Conservation (phyloP, 1,284 basidiomycete genomes). For the Fomitopsis schrenkii region DNA sequence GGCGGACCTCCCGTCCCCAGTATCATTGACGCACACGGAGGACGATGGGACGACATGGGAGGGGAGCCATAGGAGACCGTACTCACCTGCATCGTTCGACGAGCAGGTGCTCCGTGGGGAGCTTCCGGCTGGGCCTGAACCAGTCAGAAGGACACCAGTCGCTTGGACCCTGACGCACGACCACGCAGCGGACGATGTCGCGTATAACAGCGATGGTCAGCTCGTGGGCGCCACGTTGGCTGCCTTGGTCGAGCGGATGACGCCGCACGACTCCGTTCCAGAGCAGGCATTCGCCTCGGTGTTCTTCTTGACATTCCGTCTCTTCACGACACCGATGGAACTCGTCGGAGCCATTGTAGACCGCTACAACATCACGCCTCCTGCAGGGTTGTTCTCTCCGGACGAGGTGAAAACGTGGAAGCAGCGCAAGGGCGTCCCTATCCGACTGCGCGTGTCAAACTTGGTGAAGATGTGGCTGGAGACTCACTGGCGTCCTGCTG, state of each 20-base stretch:
- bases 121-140: slow-evolving; percentile 41
- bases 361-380: slow-evolving; percentile 78
- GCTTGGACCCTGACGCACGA: slow-evolving; percentile 66
- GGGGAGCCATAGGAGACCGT: slow-evolving; percentile 32
- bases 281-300: slow-evolving; percentile 83
- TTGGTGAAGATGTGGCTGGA: slow-evolving; percentile 94
- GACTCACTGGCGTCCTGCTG: slow-evolving; percentile 76
- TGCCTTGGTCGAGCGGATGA: slow-evolving; percentile 93
- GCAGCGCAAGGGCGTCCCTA: slow-evolving; percentile 82
- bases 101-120: slow-evolving; percentile 54
- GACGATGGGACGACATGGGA: slow-evolving; percentile 57
- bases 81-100: slow-evolving; percentile 34
- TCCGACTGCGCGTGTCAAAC: slow-evolving; percentile 87
- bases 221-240: slow-evolving; percentile 89
- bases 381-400: slow-evolving; percentile 44
- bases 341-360: slow-evolving; percentile 75
- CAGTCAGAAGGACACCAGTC: slow-evolving; percentile 39
- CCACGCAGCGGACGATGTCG: slow-evolving; percentile 77
- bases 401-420: slow-evolving; percentile 76
- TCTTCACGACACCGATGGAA: slow-evolving; percentile 80
- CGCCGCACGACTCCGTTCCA: slow-evolving; percentile 88
- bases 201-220: slow-evolving; percentile 86
- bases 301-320: slow-evolving; percentile 95
- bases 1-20: slow-evolving; percentile 44
- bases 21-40: slow-evolving; percentile 44